Evolutionary conservation across 148 eudicot species (phyloP).

Genomic region (Talinum fruticosum): DNA sequence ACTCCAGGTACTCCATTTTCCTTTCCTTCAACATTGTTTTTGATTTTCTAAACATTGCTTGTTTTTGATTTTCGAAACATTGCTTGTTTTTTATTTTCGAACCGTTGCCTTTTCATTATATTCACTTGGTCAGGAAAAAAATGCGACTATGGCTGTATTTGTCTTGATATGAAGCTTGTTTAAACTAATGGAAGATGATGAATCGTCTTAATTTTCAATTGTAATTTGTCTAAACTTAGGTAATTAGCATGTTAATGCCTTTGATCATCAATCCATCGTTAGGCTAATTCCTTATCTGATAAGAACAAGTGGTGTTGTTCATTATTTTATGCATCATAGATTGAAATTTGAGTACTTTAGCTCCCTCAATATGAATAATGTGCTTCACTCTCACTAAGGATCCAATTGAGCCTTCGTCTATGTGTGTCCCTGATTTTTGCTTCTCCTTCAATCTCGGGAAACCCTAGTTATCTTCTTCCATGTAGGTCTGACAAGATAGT

Average conservation of each 20-base stretch:
- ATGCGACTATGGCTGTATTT: no score
- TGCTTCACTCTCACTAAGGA: background rate
- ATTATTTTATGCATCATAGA: background rate
- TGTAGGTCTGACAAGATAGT: no score
- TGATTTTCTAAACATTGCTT: background rate
- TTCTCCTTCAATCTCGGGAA: background rate
- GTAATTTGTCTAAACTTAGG: no score
- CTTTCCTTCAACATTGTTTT: background rate
- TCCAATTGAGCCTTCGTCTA: background rate
- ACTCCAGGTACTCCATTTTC: conserved; percentile 51
- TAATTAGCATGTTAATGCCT: background rate
- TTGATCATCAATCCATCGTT: background rate
- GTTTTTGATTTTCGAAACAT: background rate
- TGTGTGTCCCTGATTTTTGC: background rate
- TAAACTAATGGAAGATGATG: no score
- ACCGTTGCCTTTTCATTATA: background rate
- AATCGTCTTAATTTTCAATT: no score
- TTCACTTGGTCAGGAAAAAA: no score
- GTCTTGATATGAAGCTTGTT: no score
- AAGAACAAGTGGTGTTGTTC: background rate
- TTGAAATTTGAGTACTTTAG: background rate
- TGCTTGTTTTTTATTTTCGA: background rate
- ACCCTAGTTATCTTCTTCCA: background rate
- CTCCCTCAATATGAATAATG: background rate
- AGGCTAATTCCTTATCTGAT: background rate